These are phyloP conservation scores for Yamadazyma akitaensis DNA, from an alignment of 805 yeast species.

Conservation along the genomic window DNA sequence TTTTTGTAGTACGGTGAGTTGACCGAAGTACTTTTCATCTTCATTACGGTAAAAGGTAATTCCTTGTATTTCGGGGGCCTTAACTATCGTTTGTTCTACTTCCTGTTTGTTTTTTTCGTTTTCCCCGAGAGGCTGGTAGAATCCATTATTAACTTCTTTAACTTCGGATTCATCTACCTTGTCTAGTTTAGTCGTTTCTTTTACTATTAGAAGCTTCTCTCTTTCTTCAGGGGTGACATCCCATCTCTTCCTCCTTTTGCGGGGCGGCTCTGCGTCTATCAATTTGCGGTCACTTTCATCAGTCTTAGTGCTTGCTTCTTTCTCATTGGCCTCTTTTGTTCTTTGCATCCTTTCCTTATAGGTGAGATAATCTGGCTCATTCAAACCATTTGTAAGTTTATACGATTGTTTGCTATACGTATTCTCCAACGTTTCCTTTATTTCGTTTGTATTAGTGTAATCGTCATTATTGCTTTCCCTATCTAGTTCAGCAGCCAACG, in stretches of 20 bases:
- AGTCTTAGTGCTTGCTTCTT: not conserved
- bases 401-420: constrained; percentile 30
- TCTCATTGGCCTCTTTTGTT: not conserved
- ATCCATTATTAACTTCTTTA: constrained; percentile 21
- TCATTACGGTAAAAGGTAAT: constrained; percentile 66
- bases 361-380: constrained; percentile 16
- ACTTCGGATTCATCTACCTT: not conserved
- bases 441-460: constrained; percentile 11
- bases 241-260: constrained; percentile 39
- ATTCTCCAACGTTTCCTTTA: constrained; percentile 16
- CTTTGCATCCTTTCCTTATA: constrained; percentile 27
- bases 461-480: constrained; percentile 21
- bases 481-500: constrained; percentile 24
- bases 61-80: constrained; percentile 50
- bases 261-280: constrained; percentile 1
- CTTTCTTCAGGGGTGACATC: constrained; percentile 41
- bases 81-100: constrained; percentile 18
- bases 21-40: constrained; percentile 70
- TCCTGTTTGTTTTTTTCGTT: constrained; percentile 17
- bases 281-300: not conserved
- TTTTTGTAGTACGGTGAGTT: constrained; percentile 36
- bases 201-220: constrained; percentile 12
- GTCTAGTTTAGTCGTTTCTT: not conserved
- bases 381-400: constrained; percentile 23
- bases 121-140: constrained; percentile 52